Base-by-base conservation (phyloP, 75 land plant genomes). In the Picea sitchensis region DNA sequence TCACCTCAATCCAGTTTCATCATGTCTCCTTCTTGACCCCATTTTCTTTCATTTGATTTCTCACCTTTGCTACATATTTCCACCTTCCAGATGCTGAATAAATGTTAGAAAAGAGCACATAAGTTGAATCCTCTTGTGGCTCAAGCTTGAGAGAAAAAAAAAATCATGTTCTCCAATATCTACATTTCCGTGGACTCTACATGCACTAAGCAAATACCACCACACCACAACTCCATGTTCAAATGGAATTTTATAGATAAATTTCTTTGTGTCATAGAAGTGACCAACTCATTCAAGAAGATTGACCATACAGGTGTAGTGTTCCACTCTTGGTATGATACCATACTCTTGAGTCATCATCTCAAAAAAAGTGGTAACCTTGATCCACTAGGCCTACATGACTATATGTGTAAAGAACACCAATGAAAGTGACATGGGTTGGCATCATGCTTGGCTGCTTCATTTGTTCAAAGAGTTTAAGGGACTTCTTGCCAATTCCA, bases 231-330 rank as follows among this genome's bases (percentile, higher is more conserved):
- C 14, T 36, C 72, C 65, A 36, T 80, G 83, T 26, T 68, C 31
- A 36, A 87, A 65, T 15, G 85, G 81, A 81, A 87, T 87, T 59
- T 11, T 75, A n/a, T 69, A 68, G 44, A 87, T 83, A 51, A 83
- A 31, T 30, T 75, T 61, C 61, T 44, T 59, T 14, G 82, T 82
- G 44, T 83, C 75, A 14, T 1, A 14, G 2, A 87, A 54, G 61
- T 58, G 74, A 51, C 88, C 88, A 59, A 85, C 71, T 44, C 88
- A 65, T 0, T 74, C 78, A 20, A 83, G 75, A 58, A 82, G 79
- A 86, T 86, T 84, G 44, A 86, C 80, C 82, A 83, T 21, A 59
- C 88, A 86, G 3, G 80, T 78, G 78, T 86, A 80, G 65, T 86
- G 88, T 58, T 86, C 88, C n/a, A 75, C 34, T 34, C 44, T 51